Evolutionary conservation across 768 basidiomycete species (phyloP), one percentile per base, ranked within the genome.

Genomic region (Tylopilus plumbeoviolaceoides): DNA sequence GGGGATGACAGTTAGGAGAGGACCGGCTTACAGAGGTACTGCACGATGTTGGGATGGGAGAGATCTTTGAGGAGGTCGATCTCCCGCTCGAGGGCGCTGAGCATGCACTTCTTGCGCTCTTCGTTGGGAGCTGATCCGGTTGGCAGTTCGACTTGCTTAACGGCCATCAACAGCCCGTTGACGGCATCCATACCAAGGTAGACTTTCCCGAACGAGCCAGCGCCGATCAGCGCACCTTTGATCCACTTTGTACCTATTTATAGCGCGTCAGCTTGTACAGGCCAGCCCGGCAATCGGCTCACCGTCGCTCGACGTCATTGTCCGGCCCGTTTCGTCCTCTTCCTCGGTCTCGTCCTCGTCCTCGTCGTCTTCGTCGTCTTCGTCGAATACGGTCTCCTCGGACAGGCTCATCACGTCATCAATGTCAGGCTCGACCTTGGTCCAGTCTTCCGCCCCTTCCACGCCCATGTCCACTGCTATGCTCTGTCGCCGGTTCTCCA

Each of bases 41-140:
- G 95, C 21, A 99, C 97, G 55, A 99, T 98, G 65, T 98, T 95
- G 54, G 86, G 85, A 66, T 98, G 94, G 58, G 95, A 89, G 47
- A 97, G 74, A 52, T 93, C 89, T 66, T 94, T 92, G 56, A 98
- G 75, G 4, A 98, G 77, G 72, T 91, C 92, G 56, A 98, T 98
- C 71, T 99, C 97, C 36, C 89, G 83, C 70, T 98, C 93, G 40
- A 94, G 76, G 1, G 91, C 91, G 50, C 80, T 89, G 12, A 93
- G 81, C 94, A 98, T 98, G 70, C 81, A 84, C 74, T 89, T 87
- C 73, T 94, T 95, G 59, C 92, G 84, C 65, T 94, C 94, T 64
- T 95, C 89, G 64, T 95, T 95, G 4, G 86, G 83, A 9, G 83
- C 85, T 12, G 84, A 83, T 17, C 91, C 86, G 4, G 85, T 87